Conservation (phyloP, 768 basidiomycete species). For the Suillus ampliporus region DNA sequence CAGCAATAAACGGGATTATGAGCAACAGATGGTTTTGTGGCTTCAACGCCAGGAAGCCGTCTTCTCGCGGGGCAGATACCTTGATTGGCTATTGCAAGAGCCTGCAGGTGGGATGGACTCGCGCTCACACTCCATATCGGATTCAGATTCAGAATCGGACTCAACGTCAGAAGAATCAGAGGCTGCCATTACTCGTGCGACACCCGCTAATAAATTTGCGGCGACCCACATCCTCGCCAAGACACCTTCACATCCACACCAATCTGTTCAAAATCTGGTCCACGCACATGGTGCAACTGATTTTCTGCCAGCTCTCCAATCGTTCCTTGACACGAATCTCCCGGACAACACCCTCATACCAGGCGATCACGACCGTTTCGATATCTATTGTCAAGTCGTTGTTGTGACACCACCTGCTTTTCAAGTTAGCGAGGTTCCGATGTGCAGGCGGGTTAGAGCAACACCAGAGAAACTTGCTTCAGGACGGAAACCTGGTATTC, state of each 20-base stretch:
- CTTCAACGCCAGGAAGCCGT: constrained; percentile 38
- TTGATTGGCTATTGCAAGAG: constrained; percentile 27
- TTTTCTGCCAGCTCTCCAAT: constrained; percentile 12
- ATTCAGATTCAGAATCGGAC: background rate
- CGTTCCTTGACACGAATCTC: background rate
- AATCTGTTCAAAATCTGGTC: background rate
- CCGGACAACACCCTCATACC: background rate
- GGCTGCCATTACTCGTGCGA: too few relatives aligned
- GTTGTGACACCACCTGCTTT: background rate
- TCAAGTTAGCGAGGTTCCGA: background rate
- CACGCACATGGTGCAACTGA: constrained; percentile 12
- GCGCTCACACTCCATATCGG: too few relatives aligned
- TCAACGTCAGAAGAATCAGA: background rate
- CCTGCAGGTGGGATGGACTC: background rate
- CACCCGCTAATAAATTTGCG: background rate
- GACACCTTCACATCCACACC: constrained; percentile 2
- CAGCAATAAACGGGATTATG: constrained; percentile 35
- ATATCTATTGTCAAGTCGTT: constrained; percentile 13
- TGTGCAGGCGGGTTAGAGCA: background rate
- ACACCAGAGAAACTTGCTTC: constrained; percentile 3
- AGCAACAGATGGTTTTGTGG: constrained; percentile 42
- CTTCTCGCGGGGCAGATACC: constrained; percentile 27
- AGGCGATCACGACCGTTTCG: constrained; percentile 5
- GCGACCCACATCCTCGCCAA: constrained; percentile 5
- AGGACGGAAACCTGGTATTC: background rate